These are phyloP conservation scores for Larix kaempferi DNA, from an alignment of 75 land plant species.

Conservation along the genomic window DNA sequence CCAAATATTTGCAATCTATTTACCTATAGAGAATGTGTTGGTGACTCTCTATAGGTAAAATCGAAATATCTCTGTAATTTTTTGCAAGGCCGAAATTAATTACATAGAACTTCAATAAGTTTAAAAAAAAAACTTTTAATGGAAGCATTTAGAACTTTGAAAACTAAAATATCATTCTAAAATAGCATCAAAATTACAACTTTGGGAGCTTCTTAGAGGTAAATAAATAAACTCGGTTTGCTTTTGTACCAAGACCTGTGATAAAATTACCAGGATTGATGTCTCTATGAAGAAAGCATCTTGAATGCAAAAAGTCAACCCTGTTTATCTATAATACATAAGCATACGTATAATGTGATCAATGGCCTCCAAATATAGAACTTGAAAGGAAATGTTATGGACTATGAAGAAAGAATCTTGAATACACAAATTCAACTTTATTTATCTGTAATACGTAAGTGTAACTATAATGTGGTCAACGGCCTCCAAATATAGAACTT, in stretches of 20 bases:
- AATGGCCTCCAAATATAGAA: not conserved
- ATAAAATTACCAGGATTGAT: constrained; percentile 94
- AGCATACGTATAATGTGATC: not conserved
- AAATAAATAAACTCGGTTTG: constrained; percentile 61
- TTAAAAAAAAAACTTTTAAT: not conserved
- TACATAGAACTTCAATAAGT: constrained; percentile 50
- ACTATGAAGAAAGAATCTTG: constrained; percentile 34
- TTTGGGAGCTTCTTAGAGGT: not conserved
- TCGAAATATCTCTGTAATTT: constrained; percentile 74
- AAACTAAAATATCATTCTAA: not conserved
- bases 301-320: constrained; percentile 82
- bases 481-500: too few relatives aligned
- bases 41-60: too few relatives aligned
- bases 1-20: not conserved
- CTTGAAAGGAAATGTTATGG: constrained; percentile 9
- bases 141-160: not conserved
- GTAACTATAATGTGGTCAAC: too few relatives aligned
- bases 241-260: constrained; percentile 84
- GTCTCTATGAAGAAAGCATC: constrained; percentile 85
- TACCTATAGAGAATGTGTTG: too few relatives aligned
- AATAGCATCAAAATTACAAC: not conserved
- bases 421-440: too few relatives aligned
- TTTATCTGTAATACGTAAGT: too few relatives aligned
- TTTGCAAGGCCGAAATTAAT: constrained; percentile 91
- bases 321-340: constrained; percentile 58